phyloP scores from a whole-genome alignment of 164 flowering plant species.

The Piper betle region DNA sequence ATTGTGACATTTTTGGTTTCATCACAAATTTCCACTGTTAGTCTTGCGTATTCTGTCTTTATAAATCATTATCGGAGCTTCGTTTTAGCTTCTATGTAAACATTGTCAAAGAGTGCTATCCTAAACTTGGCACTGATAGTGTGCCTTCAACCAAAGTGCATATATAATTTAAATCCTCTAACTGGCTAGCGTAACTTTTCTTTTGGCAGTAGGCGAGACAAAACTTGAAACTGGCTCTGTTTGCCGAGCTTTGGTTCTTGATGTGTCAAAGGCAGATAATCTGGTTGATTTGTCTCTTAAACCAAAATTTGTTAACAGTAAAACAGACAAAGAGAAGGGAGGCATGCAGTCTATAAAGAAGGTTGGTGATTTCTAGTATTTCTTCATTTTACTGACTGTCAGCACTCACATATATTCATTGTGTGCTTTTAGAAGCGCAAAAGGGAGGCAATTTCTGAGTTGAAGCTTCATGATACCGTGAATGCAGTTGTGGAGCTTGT shows the following conservation, averaged over 20 bases:
- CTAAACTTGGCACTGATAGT: no score
- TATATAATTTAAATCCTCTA: background rate
- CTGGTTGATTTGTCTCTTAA: conserved; percentile 83
- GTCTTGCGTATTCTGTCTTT: conserved; percentile 7
- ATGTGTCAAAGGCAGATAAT: conserved; percentile 51
- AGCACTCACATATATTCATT: background rate
- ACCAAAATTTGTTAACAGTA: conserved; percentile 36
- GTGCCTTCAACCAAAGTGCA: no score
- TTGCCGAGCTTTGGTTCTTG: conserved; percentile 71
- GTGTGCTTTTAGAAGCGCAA: conserved; percentile 46
- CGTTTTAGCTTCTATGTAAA: background rate
- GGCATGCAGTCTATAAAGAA: background rate
- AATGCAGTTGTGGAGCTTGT: conserved; percentile 80
- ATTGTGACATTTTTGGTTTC: conserved; percentile 60
- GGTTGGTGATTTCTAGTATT: background rate
- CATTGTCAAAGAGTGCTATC: no score
- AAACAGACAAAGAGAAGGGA: conserved; percentile 11
- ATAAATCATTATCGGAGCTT: background rate
- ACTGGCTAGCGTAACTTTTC: background rate
- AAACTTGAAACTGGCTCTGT: conserved; percentile 33
- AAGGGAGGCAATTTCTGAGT: conserved; percentile 30
- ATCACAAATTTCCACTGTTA: conserved; percentile 65
- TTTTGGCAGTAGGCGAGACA: conserved; percentile 51
- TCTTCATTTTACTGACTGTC: background rate
- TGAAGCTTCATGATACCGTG: conserved; percentile 60